Evolutionary conservation across 306 rosid genomes (phyloP), one percentile per base, ranked within the genome.

Genomic region (Oxytropis ochrocephala): DNA sequence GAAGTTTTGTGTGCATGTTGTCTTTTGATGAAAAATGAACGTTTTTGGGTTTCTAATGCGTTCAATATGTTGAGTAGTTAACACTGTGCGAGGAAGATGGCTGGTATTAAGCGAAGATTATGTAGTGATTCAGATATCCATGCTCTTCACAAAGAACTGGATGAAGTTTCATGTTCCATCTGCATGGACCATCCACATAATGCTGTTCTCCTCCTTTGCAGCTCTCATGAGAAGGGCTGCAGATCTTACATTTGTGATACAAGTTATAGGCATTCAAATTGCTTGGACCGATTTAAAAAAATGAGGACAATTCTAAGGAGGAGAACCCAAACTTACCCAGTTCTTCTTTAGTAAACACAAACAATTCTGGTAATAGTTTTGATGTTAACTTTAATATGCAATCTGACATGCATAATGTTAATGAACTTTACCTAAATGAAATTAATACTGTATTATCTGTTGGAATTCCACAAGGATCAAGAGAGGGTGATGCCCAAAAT

Each of bases 111-210:
- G 86, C 75, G 97, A 85, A 93, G 98, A 79, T 76, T 92, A 75
- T 86, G 85, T 90, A 90, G 80, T 84, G 96, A 85, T 86, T 88
- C 97, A 75, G 98, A 93, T 75, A 84, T 76, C 58, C 85, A 63
- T 90, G 94, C 94, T 72, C 88, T 93, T 83, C 88, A 88, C 91
- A 90, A 85, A 93, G 98, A 93, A 88, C 80, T 93, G 93, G 98
- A 93, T 86, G 98, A 89, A 50, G 89, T 88, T 80, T 86, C 96
- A 74, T 93, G 98, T 88, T 87, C 98, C 52, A 88, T 93, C 88
- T 93, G 98, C 94, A 93, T 93, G 96, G 98, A 93, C 80, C 98
- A 93, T 83, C 98, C 98, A 65, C 98, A 93, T 89, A 93, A 93
- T 88, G 98, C 98, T 71, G 98, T 93, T 85, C 94, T 93, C 77